Evolutionary conservation across 371 early-diverging fungal genomes (phyloP).

Genomic region (Capillidium rhysosporum): DNA sequence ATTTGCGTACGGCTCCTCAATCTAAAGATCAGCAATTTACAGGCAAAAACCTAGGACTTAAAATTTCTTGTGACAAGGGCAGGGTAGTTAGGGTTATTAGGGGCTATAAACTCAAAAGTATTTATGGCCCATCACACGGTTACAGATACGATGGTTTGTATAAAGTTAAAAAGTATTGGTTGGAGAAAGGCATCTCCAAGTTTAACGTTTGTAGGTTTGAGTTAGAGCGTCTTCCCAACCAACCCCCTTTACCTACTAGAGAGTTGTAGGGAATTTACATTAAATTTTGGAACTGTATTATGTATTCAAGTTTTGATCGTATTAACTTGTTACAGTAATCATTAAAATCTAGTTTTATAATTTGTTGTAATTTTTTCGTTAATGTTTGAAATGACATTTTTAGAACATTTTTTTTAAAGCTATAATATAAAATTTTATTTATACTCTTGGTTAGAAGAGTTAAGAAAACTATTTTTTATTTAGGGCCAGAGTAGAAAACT

Average conservation of each 20-base stretch:
- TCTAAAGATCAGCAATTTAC: conserved; percentile 10
- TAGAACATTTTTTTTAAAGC: too few relatives aligned
- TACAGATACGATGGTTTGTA: conserved; percentile 14
- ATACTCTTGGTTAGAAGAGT: too few relatives aligned
- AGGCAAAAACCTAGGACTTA: conserved; percentile 7
- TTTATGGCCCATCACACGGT: conserved; percentile 8
- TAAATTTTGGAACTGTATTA: too few relatives aligned
- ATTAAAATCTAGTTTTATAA: too few relatives aligned
- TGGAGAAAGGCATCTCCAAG: conserved; percentile 7
- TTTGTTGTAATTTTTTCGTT: too few relatives aligned
- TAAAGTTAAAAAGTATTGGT: conserved; percentile 7
- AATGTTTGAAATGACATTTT: too few relatives aligned
- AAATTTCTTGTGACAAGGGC: conserved; percentile 9
- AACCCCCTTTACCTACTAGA: conserved; percentile 7
- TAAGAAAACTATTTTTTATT: too few relatives aligned
- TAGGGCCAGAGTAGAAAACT: too few relatives aligned
- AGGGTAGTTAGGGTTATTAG: conserved; percentile 11
- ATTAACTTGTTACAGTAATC: too few relatives aligned
- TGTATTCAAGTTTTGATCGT: too few relatives aligned
- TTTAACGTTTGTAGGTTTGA: conserved; percentile 9
- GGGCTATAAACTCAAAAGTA: conserved; percentile 4
- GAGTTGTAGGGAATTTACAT: too few relatives aligned
- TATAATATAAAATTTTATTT: too few relatives aligned
- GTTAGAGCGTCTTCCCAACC: conserved; percentile 9
- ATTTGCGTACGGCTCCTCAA: conserved; percentile 17